Base-by-base conservation (phyloP, 2,329 filamentous ascomycete species). In the Gaeumannomyces tritici region DNA sequence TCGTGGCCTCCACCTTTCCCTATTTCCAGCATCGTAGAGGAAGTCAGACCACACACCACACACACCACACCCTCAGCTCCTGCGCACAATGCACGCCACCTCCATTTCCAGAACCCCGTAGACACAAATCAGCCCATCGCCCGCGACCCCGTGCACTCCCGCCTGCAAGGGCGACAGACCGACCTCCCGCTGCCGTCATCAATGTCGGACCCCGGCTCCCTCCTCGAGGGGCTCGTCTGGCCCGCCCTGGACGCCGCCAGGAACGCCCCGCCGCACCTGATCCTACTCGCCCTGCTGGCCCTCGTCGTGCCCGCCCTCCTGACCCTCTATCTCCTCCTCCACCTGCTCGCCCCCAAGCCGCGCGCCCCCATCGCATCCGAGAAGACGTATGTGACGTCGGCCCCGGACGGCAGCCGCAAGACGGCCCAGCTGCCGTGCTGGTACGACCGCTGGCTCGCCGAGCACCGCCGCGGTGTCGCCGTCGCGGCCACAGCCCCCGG, bases 351-450 rank as follows among this genome's bases (percentile, higher is more conserved):
- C 11, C 93, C 93, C 21, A 85, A 87, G 60, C 95, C 95, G 12
- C 89, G 95, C 63, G 77, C 81, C 28, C 83, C 90, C 2, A 80
- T 87, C 42, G 80, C 84, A 4, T 91, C 90, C 35, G 95, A 99
- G 74, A 96, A 95, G 78, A 86, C 83, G 51, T 99, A 93, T 79
- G 82, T 86, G 59, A 96, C 91, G 4, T 88, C 91, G 55, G 79
- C 85, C 51, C 81, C 87, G 55, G 80, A 88, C 68, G 78, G 79
- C 15, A 56, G 75, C 71, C 69, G 64, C 62, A 63, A 63, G n/a
- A 66, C 74, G 27, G 75, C 77, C 8, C 81, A 85, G 67, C 80
- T 97, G 31, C 89, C 93, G 13, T 96, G 90, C 78, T 98, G 93
- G 93, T 86, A 90, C 72, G 91, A 97, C 73, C 80, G 82, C 72